Conservation (phyloP, 345 rosid species). For the Pelargonium nanum region DNA sequence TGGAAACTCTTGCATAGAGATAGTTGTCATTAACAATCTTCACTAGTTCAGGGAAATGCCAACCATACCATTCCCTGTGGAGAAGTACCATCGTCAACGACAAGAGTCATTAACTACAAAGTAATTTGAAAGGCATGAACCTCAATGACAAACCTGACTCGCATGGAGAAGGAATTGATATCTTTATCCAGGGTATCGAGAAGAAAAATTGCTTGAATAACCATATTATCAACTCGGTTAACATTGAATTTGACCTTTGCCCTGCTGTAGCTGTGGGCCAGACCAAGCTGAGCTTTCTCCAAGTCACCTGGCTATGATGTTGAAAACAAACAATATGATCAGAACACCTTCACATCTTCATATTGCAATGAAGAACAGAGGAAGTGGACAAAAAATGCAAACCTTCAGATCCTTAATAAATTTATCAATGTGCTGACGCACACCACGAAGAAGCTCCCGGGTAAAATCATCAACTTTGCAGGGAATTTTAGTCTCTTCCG, state of each 20-base stretch:
- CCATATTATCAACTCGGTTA: conserved; percentile 86
- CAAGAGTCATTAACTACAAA: neutral
- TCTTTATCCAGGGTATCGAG: conserved; percentile 89
- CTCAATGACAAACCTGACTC: conserved; percentile 62
- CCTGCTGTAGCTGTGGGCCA: conserved; percentile 91
- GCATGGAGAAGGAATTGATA: conserved; percentile 75
- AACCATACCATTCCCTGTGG: conserved; percentile 92
- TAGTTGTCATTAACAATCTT: conserved; percentile 94
- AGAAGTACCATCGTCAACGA: conserved; percentile 4
- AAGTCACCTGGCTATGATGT: conserved; percentile 64
- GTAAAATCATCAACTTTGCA: conserved; percentile 81
- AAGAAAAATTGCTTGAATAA: conserved; percentile 86
- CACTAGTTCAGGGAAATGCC: conserved; percentile 94
- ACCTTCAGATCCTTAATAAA: conserved; percentile 93
- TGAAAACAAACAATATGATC: neutral
- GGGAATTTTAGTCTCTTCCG: conserved; percentile 64
- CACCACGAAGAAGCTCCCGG: conserved; percentile 84
- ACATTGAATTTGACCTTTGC: conserved; percentile 97
- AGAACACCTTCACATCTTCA: neutral
- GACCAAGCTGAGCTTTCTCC: conserved; percentile 91
- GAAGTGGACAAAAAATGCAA: conserved; percentile 9
- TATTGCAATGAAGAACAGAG: neutral
- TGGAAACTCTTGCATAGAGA: conserved; percentile 64
- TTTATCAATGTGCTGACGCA: conserved; percentile 65
- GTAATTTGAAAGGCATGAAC: neutral